Evolutionary conservation across 805 yeast genomes (phyloP).

Genomic region (Wickerhamiella dianesei): DNA sequence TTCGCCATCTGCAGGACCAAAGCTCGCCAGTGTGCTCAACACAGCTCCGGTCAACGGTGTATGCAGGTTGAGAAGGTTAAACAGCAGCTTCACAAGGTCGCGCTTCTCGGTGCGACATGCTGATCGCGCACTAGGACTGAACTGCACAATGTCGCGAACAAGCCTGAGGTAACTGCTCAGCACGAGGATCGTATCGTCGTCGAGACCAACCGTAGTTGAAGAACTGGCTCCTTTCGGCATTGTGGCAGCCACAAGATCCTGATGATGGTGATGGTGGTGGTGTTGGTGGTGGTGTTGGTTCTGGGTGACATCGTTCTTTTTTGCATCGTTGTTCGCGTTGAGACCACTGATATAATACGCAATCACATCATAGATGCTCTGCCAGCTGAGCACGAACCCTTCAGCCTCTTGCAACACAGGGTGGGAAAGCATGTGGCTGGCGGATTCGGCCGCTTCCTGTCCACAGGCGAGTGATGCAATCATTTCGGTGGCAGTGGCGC

Average conservation of each 20-base stretch:
- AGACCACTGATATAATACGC: conserved; percentile 11
- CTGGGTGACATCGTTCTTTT: background rate
- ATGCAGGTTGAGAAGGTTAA: conserved; percentile 33
- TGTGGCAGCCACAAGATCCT: background rate
- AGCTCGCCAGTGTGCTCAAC: conserved; percentile 37
- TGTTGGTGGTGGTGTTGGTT: too few relatives aligned
- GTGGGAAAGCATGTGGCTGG: background rate
- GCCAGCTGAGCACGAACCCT: conserved; percentile 30
- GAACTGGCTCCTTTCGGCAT: background rate
- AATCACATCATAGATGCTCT: conserved; percentile 10
- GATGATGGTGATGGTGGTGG: background rate
- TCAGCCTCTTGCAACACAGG: conserved; percentile 22
- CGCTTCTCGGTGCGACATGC: background rate
- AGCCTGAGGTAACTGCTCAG: conserved; percentile 62
- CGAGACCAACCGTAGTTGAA: conserved; percentile 26
- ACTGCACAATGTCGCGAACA: conserved; percentile 21
- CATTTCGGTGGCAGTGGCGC: conserved; percentile 69
- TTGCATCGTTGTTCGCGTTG: background rate
- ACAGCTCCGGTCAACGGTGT: conserved; percentile 42
- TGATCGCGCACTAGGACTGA: background rate
- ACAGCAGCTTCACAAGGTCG: conserved; percentile 28
- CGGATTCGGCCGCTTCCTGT: conserved; percentile 34
- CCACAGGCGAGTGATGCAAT: conserved; percentile 61
- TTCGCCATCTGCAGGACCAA: conserved; percentile 1
- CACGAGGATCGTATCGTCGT: conserved; percentile 67